phyloP scores from a whole-genome alignment of 1,284 basidiomycete species.

The Anthracocystis panici-leucophaei region DNA sequence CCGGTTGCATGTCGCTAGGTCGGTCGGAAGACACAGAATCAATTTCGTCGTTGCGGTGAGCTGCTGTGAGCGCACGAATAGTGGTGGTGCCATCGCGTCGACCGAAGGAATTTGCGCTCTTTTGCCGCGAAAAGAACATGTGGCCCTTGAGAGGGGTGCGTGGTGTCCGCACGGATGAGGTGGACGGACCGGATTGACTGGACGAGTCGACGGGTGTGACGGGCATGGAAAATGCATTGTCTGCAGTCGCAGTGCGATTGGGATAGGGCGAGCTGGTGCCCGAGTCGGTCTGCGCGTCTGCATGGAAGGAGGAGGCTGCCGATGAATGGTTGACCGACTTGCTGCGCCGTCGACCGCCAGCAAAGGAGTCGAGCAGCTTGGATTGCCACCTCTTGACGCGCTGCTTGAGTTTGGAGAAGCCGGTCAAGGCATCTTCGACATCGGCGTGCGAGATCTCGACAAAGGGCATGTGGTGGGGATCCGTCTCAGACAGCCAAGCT shows the following conservation, averaged over 20 bases:
- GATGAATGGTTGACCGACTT: conserved; percentile 35
- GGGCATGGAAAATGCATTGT: conserved; percentile 20
- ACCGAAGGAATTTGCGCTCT: conserved; percentile 36
- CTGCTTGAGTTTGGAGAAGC: conserved; percentile 63
- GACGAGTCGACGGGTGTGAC: conserved; percentile 36
- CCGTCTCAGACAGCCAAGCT: conserved; percentile 84
- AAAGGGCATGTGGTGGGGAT: conserved; percentile 75
- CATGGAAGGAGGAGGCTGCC: conserved; percentile 28
- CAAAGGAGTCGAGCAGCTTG: conserved; percentile 54
- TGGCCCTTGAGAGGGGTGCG: conserved; percentile 45
- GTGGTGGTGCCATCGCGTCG: conserved; percentile 32
- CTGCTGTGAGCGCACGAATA: conserved; percentile 27
- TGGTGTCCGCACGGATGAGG: conserved; percentile 29
- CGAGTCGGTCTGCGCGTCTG: conserved; percentile 26
- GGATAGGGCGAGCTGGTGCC: conserved; percentile 27
- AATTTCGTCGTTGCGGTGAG: conserved; percentile 19
- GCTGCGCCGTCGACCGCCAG: conserved; percentile 39
- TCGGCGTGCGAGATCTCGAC: conserved; percentile 84
- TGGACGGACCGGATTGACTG: conserved; percentile 27
- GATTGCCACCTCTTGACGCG: conserved; percentile 59
- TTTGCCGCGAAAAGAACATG: conserved; percentile 43
- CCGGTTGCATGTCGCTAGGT: neutral
- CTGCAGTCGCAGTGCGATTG: conserved; percentile 4
- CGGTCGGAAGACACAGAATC: conserved; percentile 14
- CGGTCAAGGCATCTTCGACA: conserved; percentile 76